These are phyloP conservation scores for Colletotrichum eremochloae DNA, from an alignment of 2,329 filamentous ascomycete genomes.

Conservation along the genomic window DNA sequence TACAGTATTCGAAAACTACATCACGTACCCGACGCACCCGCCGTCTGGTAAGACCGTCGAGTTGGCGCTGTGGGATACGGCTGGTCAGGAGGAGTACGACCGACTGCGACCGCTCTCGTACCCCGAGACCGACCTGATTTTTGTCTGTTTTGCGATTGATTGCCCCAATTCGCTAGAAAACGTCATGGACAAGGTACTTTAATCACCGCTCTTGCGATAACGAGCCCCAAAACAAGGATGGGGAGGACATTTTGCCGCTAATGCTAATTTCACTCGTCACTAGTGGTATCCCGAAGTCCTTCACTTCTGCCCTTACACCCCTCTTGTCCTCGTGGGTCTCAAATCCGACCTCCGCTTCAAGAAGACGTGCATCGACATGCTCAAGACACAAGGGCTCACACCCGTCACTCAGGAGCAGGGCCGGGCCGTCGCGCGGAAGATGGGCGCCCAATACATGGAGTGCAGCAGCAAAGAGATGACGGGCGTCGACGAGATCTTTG, in stretches of 20 bases:
- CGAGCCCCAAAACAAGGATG: slow-evolving; percentile 17
- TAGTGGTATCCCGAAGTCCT: slow-evolving; percentile 99
- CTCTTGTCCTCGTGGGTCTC: slow-evolving; percentile 93
- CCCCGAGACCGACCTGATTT: slow-evolving; percentile 96
- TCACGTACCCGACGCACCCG: slow-evolving; percentile 93
- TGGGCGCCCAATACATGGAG: slow-evolving; percentile 96
- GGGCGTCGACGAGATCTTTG: slow-evolving; percentile 97
- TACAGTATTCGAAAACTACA: slow-evolving; percentile 99
- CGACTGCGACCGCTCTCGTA: slow-evolving; percentile 95
- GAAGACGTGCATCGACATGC: slow-evolving; percentile 96
- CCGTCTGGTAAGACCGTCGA: slow-evolving; percentile 94
- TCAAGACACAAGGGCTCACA: slow-evolving; percentile 96
- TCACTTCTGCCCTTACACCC: slow-evolving; percentile 98
- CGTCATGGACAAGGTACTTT: slow-evolving; percentile 93
- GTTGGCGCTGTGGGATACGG: slow-evolving; percentile 97
- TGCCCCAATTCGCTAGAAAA: slow-evolving; percentile 98
- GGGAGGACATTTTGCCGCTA: slow-evolving; percentile 41
- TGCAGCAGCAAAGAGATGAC: slow-evolving; percentile 98
- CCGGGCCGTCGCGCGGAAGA: slow-evolving; percentile 87
- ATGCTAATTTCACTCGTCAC: slow-evolving; percentile 45
- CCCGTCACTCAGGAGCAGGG: slow-evolving; percentile 95
- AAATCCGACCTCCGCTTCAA: slow-evolving; percentile 98
- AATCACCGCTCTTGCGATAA: slow-evolving; percentile 26
- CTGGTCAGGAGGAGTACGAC: slow-evolving; percentile 98
- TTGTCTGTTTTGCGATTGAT: slow-evolving; percentile 99